A percentile compares a stretch with the other conserved stretches of the same genome.
Evolutionary conservation across 306 rosid genomes (phyloP).

Genomic region (Cucurbita pepo): DNA sequence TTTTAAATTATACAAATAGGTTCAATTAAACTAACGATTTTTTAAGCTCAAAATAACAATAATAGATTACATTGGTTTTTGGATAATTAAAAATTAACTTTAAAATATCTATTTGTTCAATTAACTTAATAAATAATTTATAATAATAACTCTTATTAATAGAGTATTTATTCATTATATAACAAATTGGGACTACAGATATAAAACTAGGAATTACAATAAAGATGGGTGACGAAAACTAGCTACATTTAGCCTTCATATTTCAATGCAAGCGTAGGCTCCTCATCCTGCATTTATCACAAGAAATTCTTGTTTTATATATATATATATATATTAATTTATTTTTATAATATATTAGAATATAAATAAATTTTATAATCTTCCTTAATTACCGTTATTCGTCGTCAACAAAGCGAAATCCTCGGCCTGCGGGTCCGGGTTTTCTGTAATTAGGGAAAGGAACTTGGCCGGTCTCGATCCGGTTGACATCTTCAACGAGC

Average conservation of each 20-base stretch:
- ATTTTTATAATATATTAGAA: background rate
- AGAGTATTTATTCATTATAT: background rate
- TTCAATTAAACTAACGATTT: too few relatives aligned
- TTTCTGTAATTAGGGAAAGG: conserved; percentile 53
- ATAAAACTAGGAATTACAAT: background rate
- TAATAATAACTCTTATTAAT: too few relatives aligned
- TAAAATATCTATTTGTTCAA: too few relatives aligned
- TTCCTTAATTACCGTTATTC: conserved; percentile 19
- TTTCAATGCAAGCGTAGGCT: background rate
- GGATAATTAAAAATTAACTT: too few relatives aligned
- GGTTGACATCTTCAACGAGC: conserved; percentile 52
- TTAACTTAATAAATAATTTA: too few relatives aligned
- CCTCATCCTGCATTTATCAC: background rate
- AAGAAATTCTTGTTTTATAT: background rate
- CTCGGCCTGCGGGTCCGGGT: conserved; percentile 12
- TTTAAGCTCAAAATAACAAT: too few relatives aligned
- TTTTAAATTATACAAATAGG: too few relatives aligned
- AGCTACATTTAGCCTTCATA: background rate
- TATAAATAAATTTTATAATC: background rate
- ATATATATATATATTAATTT: too few relatives aligned
- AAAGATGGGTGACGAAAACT: background rate
- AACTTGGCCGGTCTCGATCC: conserved; percentile 55
- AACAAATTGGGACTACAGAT: background rate
- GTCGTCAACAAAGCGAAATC: conserved; percentile 19
- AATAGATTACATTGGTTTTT: too few relatives aligned